phyloP scores from a whole-genome alignment of 73 alveolate genomes.

The Blepharisma stoltei region DNA sequence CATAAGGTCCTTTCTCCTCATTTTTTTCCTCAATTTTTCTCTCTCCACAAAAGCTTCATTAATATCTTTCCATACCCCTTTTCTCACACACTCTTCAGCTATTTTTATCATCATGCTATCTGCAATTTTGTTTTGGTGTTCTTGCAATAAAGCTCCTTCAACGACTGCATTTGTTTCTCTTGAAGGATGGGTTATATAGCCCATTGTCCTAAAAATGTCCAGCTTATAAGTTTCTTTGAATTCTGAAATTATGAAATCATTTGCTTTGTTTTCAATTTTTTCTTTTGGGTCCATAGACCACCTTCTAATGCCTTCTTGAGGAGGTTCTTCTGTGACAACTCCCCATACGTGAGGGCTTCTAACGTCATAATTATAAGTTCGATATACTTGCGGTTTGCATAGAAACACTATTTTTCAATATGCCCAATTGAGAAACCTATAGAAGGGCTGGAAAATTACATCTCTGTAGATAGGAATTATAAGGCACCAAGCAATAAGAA shows the following conservation, averaged over 20 bases:
- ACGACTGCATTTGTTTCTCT: slow-evolving; percentile 23
- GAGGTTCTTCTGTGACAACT: no score
- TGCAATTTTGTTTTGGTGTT: not conserved
- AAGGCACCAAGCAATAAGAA: not conserved
- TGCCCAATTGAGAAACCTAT: no score
- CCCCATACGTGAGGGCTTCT: no score
- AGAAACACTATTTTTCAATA: no score
- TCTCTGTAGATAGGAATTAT: no score
- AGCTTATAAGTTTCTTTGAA: not conserved
- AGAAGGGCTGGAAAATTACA: no score
- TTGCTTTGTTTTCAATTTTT: no score
- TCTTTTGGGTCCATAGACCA: no score
- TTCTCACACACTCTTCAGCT: slow-evolving; percentile 12
- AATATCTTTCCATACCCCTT: slow-evolving; percentile 25
- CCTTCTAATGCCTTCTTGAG: no score
- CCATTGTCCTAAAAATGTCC: not conserved
- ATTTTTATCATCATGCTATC: slow-evolving; percentile 19
- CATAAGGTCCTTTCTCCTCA: no score
- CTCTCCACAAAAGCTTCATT: not conserved
- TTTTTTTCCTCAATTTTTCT: not conserved
- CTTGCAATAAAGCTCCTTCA: not conserved
- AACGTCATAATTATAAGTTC: no score
- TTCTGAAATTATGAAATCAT: not conserved
- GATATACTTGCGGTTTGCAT: no score
- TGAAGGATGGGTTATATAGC: not conserved